Evolutionary conservation across 495 filamentous ascomycete species (phyloP).

Genomic region (Aspergillus haitiensis): DNA sequence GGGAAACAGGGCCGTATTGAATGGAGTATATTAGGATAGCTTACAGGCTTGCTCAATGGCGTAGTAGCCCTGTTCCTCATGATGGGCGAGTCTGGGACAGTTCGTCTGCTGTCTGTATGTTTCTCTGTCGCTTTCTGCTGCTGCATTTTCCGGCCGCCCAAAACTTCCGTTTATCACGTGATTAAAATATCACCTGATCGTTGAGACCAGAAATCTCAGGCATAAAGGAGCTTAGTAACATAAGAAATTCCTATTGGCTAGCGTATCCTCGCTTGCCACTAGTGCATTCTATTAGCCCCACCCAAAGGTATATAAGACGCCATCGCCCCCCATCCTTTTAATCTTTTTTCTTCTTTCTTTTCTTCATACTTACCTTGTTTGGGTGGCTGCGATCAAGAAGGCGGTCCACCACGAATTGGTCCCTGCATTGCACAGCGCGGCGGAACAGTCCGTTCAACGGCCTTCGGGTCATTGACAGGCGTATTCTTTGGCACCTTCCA

Average conservation of each 20-base stretch:
- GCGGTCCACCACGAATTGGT: conserved; percentile 59
- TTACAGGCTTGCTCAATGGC: conserved; percentile 45
- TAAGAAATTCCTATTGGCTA: conserved; percentile 17
- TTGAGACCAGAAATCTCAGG: conserved; percentile 17
- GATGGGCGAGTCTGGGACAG: conserved; percentile 25
- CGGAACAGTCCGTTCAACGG: conserved; percentile 64
- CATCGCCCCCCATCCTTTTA: conserved; percentile 24
- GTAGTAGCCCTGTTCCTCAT: conserved; percentile 54
- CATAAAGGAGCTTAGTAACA: neutral
- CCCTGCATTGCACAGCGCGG: conserved; percentile 79
- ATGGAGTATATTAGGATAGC: conserved; percentile 12
- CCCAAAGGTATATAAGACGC: conserved; percentile 30
- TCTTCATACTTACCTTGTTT: conserved; percentile 79
- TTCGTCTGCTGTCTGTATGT: conserved; percentile 12
- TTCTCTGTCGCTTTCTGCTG: conserved; percentile 12
- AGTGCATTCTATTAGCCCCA: conserved; percentile 19
- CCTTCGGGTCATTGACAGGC: conserved; percentile 69
- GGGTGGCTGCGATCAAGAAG: conserved; percentile 62
- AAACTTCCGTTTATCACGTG: conserved; percentile 45
- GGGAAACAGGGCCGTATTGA: neutral
- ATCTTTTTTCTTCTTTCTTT: conserved; percentile 46
- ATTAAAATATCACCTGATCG: conserved; percentile 11
- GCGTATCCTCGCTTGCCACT: conserved; percentile 34
- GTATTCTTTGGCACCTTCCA: conserved; percentile 70
- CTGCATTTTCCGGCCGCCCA: conserved; percentile 24